Evolutionary conservation across 495 filamentous ascomycete species (phyloP), one percentile per base, ranked within the genome.

Genomic region (Glutinoglossum americanum): DNA sequence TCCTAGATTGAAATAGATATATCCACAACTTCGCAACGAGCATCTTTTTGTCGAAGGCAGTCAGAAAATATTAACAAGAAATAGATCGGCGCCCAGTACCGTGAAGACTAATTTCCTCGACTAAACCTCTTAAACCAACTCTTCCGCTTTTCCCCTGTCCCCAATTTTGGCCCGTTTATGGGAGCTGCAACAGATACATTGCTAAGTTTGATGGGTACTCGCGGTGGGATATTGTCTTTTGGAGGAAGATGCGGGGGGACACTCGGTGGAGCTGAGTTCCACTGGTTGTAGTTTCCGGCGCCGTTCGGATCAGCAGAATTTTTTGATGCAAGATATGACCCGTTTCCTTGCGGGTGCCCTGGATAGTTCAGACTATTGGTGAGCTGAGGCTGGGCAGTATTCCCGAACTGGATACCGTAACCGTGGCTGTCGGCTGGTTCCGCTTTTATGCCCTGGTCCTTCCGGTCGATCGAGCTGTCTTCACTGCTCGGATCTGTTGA

Each of bases 51-150:
- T 17, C 37, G 37, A 39, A 39, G 37, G 37, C 37, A 15, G 37
- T 39, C 37, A 55, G 35, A 55, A 35, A 9, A 55, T 23, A 55
- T 55, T 27, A 55, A 55, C 30, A 19, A 28, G 21, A 15, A 41
- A 55, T 55, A 28, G 10, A 35, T 28, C 19, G 21, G 8, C 28
- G 23, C 49, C 10, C 6, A 33, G 35, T 9, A 55, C 9, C 4
- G 15, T 28, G 53, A 33, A 55, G 7, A 27, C 19, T 35, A 41
- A 35, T 55, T 55, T 9, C 72, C 65, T 68, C 81, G 89, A 75
- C 81, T 90, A 66, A 94, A 92, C 19, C 82, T 74, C 65, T 84
- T 80, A 58, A 96, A 81, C 89, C 89, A 94, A 64, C 86, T 87
- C 74, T 86, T 89, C 58, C 83, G 74, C 73, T 94, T 94, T 59